These are phyloP conservation scores for Mycena crocata DNA, from an alignment of 768 basidiomycete species.

Conservation along the genomic window DNA sequence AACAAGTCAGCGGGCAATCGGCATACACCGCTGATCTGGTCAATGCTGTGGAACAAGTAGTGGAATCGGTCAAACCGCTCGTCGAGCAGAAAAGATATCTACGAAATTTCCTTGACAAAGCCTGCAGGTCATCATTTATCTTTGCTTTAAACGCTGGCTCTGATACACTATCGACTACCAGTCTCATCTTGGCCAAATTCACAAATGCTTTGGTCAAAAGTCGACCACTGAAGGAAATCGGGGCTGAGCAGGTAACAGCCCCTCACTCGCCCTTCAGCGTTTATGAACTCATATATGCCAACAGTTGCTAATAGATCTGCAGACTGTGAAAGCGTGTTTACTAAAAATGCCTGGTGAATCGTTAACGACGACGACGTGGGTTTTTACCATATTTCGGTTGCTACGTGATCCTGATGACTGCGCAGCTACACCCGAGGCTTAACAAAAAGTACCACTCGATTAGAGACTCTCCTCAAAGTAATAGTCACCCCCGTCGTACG, in stretches of 20 bases:
- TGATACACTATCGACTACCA: slow-evolving; percentile 48
- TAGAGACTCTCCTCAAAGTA: slow-evolving; percentile 95
- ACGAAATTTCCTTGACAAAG: slow-evolving; percentile 93
- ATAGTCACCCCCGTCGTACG: slow-evolving; percentile 92
- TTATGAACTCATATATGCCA: neutral
- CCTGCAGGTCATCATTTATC: slow-evolving; percentile 71
- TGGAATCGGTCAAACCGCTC: slow-evolving; percentile 80
- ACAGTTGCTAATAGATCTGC: slow-evolving; percentile 91
- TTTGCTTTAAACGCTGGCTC: neutral
- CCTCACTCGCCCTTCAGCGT: neutral
- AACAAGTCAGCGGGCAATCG: slow-evolving; percentile 90
- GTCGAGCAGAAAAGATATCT: slow-evolving; percentile 96
- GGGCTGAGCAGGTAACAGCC: slow-evolving; percentile 86
- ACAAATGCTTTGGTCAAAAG: slow-evolving; percentile 91
- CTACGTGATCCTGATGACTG: slow-evolving; percentile 23
- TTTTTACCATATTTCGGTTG: neutral
- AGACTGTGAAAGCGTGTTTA: slow-evolving; percentile 85
- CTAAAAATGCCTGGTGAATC: slow-evolving; percentile 85
- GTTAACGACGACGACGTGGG: slow-evolving; percentile 66
- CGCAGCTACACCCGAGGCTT: slow-evolving; percentile 85
- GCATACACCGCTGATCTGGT: slow-evolving; percentile 84
- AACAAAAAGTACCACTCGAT: slow-evolving; percentile 79
- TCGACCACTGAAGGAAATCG: slow-evolving; percentile 90
- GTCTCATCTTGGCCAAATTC: slow-evolving; percentile 87
- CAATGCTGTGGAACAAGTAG: slow-evolving; percentile 77